Percentiles rank a stretch among this genome's conserved stretches.
phyloP scores from a whole-genome alignment of 1,284 basidiomycete genomes.

The Fomitiporia mediterranea region DNA sequence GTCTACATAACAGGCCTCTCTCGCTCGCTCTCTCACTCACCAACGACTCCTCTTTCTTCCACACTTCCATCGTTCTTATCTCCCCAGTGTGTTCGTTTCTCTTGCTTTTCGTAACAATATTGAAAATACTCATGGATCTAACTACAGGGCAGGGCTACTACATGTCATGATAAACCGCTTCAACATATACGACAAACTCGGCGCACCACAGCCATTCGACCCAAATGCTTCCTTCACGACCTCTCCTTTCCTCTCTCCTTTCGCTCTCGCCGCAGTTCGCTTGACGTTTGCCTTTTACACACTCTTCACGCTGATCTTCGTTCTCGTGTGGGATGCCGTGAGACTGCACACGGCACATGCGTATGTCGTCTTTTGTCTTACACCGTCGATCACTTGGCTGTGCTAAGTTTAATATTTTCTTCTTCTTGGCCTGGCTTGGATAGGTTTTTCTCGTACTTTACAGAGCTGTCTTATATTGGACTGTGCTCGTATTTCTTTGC shows the following conservation, averaged over 20 bases:
- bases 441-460: conserved; percentile 64
- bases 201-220: conserved; percentile 46
- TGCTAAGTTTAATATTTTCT: background rate
- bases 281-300: conserved; percentile 50
- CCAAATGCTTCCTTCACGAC: conserved; percentile 48
- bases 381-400: background rate
- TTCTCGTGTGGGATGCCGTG: conserved; percentile 38
- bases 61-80: too few relatives aligned
- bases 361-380: conserved; percentile 21
- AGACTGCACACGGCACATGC: conserved; percentile 26
- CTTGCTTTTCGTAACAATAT: too few relatives aligned
- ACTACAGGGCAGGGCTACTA: too few relatives aligned
- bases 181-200: conserved; percentile 19
- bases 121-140: too few relatives aligned
- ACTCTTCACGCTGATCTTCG: conserved; percentile 41
- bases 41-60: too few relatives aligned
- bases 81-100: too few relatives aligned
- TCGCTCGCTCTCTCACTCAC: too few relatives aligned
- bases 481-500: conserved; percentile 59
- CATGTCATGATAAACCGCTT: conserved; percentile 5
- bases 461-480: conserved; percentile 58
- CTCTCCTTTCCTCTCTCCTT: conserved; percentile 49
- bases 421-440: background rate
- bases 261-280: conserved; percentile 43
- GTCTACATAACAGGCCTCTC: too few relatives aligned